Evolutionary conservation across 768 basidiomycete genomes (phyloP), one percentile per base, ranked within the genome.

Genomic region (Rhodosporidiobolus odoratus): DNA sequence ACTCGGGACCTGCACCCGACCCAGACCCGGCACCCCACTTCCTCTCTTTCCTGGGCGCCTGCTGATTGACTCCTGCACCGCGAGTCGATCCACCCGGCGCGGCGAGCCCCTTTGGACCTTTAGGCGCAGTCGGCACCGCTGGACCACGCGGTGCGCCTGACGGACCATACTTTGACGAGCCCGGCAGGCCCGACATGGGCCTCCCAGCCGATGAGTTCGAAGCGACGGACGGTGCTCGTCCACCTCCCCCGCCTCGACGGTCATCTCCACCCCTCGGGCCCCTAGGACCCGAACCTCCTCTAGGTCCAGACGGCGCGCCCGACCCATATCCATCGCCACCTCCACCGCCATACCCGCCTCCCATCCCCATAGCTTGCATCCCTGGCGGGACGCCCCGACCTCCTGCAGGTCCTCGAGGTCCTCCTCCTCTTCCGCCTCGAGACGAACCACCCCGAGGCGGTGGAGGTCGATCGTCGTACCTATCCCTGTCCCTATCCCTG

Each of bases 31-130:
- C 35, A 41, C 61, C 65, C 65, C 69, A 68, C 65, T 74, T 71
- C 27, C 67, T 58, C n/a, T 67, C 70, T 52, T 61, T 57, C 30
- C 70, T 63, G 43, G 67, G 30, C 52, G 64, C 17, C 48, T 65
- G 72, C 53, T 45, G 52, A 47, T 58, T 62, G 35, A 32, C 45
- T 2, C 40, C 58, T 9, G 34, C 13, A 43, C 13, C 43, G 25
- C 62, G 12, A 19, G 47, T 47, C 47, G 56, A 58, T 17, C 40
- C 32, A 27, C 34, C n/a, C 34, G 35, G 40, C 56, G 30, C 23
- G 6, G 62, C 34, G 38, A 53, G n/a, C 4, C 45, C 48, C 40
- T 67, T 68, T 16, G 72, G 72, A 3, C 72, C 72, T 40, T 64
- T 66, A 27, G 68, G 72, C 16, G 72, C 72, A 30, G 61, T 53